Percentiles rank a stretch among this genome's conserved stretches.
Evolutionary conservation across 1,284 basidiomycete genomes (phyloP).

Genomic region (Ustilago xerochloae): DNA sequence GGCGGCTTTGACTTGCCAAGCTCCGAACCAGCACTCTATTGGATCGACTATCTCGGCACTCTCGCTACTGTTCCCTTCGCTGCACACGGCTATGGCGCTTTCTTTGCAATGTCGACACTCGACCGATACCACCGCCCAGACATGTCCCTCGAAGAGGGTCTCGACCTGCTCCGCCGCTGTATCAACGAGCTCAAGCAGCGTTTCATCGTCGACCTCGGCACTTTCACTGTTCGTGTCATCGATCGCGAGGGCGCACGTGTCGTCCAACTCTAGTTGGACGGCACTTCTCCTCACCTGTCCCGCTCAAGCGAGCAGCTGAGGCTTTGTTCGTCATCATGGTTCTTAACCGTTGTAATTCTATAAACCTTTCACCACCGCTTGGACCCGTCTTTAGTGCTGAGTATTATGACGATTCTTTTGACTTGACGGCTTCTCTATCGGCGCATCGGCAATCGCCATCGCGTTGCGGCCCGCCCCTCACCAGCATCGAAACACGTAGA

Average conservation of each 20-base stretch:
- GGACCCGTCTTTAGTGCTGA: too few relatives aligned
- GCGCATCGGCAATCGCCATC: too few relatives aligned
- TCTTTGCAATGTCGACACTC: conserved; percentile 90
- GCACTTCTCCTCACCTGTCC: too few relatives aligned
- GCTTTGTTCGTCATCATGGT: too few relatives aligned
- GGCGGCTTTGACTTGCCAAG: conserved; percentile 85
- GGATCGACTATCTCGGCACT: conserved; percentile 96
- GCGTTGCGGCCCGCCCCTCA: too few relatives aligned
- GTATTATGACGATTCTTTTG: too few relatives aligned
- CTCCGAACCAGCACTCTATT: conserved; percentile 80
- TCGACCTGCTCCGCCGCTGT: conserved; percentile 84
- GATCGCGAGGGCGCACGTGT: conserved; percentile 88
- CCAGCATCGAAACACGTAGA: too few relatives aligned
- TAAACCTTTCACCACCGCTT: too few relatives aligned
- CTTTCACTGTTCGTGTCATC: conserved; percentile 88
- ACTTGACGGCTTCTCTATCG: too few relatives aligned
- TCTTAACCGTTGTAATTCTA: conserved; percentile 7
- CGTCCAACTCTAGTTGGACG: conserved; percentile 68
- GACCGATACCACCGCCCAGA: conserved; percentile 84
- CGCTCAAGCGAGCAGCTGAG: too few relatives aligned
- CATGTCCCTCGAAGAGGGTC: conserved; percentile 82
- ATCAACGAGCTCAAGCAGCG: conserved; percentile 88
- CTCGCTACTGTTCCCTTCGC: conserved; percentile 88
- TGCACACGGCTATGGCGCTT: conserved; percentile 93
- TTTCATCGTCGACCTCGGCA: conserved; percentile 77